Evolutionary conservation across 2,329 filamentous ascomycete species (phyloP), one percentile per base, ranked within the genome.

Genomic region (Alternaria angustiovoidea): DNA sequence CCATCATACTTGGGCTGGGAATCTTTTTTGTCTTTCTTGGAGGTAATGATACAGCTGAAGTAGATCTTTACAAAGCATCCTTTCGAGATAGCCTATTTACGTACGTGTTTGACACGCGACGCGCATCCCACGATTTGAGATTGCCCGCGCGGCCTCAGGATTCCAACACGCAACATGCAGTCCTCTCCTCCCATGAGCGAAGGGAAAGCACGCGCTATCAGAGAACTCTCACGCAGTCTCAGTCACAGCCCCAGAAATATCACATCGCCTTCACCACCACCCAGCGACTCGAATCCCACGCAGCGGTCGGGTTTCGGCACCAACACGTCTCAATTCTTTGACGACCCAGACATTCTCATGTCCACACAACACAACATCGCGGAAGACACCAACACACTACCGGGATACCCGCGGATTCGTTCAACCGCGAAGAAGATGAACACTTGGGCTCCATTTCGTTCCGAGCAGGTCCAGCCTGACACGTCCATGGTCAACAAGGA

Each of bases 401-500:
- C 75, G 42, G 67, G 69, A 51, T 71, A 69, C 46, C 76, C 73
- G 9, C 70, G 70, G 52, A 76, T 79, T 46, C 77, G 76, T 30
- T 77, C 75, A 3, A 78, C 75, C 2, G 77, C 76, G 14, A 78
- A 79, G 65, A 77, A 78, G 60, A 65, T 72, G 70, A 77, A 67
- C 56, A 68, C 75, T 16, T 81, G 78, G 72, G 77, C 77, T 52
- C 70, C 72, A 18, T 68, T 72, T 16, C 69, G 65, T 46, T 75
- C 76, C 3, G 78, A 81, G 57, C 73, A 69, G 22, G 66, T 68
- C 20, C 68, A 73, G 46, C 72, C 70, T 3, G 72, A 78, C 52
- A 79, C 77, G 5, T 79, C 77, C 14, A 75, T 78, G 70, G 72
- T 79, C 24, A 74, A 76, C 63, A 78, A 75, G 47, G 69, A 78